A percentile compares a stretch with the other conserved stretches of the same genome.
Conservation (phyloP, 2,329 filamentous ascomycete species). For the Pseudocercospora ulei region DNA sequence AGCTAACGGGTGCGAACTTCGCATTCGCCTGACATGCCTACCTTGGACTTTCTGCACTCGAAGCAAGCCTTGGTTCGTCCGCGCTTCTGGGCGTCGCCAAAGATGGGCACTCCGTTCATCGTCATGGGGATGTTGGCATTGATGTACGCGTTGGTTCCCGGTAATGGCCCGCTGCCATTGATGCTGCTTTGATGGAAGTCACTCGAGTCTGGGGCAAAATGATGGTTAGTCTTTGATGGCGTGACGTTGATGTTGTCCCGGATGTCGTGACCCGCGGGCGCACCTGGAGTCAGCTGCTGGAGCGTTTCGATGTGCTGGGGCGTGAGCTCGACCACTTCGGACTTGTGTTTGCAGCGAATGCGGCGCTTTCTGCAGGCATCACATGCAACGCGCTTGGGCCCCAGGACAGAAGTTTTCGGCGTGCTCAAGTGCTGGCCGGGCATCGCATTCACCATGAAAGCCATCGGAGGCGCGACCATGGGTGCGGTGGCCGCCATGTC, state of each 20-base stretch:
- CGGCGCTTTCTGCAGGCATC: constrained; percentile 54
- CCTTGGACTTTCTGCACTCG: constrained; percentile 59
- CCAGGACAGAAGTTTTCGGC: constrained; percentile 50
- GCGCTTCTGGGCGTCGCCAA: constrained; percentile 37
- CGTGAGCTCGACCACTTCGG: constrained; percentile 38
- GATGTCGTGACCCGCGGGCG: constrained; percentile 16
- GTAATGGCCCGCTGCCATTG: constrained; percentile 21
- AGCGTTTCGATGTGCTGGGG: constrained; percentile 15
- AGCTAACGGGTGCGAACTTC: neutral
- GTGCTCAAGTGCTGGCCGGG: constrained; percentile 38
- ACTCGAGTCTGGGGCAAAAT: constrained; percentile 15
- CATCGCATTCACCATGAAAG: constrained; percentile 27
- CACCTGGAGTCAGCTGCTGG: constrained; percentile 10
- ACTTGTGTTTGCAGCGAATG: constrained; percentile 56
- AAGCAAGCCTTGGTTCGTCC: constrained; percentile 53
- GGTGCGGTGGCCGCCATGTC: constrained; percentile 19
- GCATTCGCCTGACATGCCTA: too few relatives aligned
- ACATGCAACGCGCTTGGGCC: constrained; percentile 52
- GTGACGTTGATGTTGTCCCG: constrained; percentile 28
- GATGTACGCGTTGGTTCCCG: constrained; percentile 32
- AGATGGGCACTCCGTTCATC: constrained; percentile 52
- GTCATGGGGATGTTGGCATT: constrained; percentile 36
- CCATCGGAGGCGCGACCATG: constrained; percentile 20
- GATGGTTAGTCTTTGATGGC: constrained; percentile 22
- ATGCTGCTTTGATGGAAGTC: constrained; percentile 10